These are phyloP conservation scores for Bothriochloa decipiens DNA, from an alignment of 176 grass and related monocot species.

Conservation along the genomic window DNA sequence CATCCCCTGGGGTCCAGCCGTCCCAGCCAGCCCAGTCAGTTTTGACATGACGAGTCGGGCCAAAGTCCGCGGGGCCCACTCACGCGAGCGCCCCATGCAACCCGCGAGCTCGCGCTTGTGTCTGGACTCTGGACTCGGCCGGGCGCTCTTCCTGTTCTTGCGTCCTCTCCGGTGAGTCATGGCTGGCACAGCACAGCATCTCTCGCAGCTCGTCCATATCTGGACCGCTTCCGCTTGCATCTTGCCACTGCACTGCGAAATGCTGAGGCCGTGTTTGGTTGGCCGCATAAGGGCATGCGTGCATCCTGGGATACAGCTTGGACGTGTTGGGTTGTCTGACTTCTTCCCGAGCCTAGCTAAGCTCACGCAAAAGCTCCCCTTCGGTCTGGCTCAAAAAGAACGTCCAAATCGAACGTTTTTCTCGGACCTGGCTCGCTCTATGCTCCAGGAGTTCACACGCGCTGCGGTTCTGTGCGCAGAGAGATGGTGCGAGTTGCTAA, in stretches of 20 bases:
- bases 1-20: neutral
- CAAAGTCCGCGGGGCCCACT: constrained; percentile 41
- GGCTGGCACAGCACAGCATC: neutral
- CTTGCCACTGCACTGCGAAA: neutral
- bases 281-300: too few relatives aligned
- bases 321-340: too few relatives aligned
- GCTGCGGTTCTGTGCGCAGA: too few relatives aligned
- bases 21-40: neutral
- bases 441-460: too few relatives aligned
- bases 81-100: neutral
- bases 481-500: too few relatives aligned
- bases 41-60: constrained; percentile 62
- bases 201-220: neutral
- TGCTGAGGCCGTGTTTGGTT: too few relatives aligned
- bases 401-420: too few relatives aligned
- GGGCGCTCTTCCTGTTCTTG: neutral
- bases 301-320: too few relatives aligned
- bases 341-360: too few relatives aligned
- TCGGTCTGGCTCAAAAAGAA: too few relatives aligned
- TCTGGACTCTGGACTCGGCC: neutral
- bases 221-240: neutral
- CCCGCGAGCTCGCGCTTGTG: neutral
- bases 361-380: too few relatives aligned
- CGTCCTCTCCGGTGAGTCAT: neutral
- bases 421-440: too few relatives aligned